Base-by-base conservation (phyloP, 2,329 filamentous ascomycete species). In the Gnomoniopsis sp. region DNA sequence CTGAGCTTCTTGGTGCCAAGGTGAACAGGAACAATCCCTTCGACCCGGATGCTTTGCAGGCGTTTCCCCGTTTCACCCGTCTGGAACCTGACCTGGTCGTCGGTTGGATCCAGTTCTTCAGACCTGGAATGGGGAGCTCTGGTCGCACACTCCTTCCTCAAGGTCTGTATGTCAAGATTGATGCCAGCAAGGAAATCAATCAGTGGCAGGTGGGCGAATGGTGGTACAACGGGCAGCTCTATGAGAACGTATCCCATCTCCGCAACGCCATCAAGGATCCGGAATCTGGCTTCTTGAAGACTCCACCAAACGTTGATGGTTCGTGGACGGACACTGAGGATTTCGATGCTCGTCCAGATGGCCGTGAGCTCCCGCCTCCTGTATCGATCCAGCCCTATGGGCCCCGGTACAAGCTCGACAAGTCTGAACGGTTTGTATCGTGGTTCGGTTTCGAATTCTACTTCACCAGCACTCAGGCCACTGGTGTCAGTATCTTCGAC, bases 381-480 rank as follows among this genome's bases (percentile, higher is more conserved):
- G 70, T 74, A 53, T 72, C 64, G 34, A 63, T 73, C 15, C 72
- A 74, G 62, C 60, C 74, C 2, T 72, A 72, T 2, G 74, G 74
- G 34, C 75, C 74, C 62, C 70, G 74, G 2, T 76, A 76, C 66
- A 70, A 68, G 52, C 53, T 83, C 15, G 80, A 83, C 62, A 57
- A 62, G 30, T 67, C 75, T 38, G 66, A 78, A 58, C 72, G 74
- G 52, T 83, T 77, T 62, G 72, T 84, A 38, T 76, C 77, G 59
- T 83, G 77, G 73, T 77, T 83, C 69, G 79, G 78, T 19, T 84
- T 78, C 69, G 72, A 74, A 3, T 82, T 83, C 67, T 83, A 80
- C 67, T 69, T 81, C 22, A 69, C 74, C 12, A 76, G 74, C 61
- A 72, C 72, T 6, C 74, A 74, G 44, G 70, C 75, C 2, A 73